These are phyloP conservation scores for Pseudogymnoascus sp. DNA, from an alignment of 2,329 filamentous ascomycete species.

Conservation along the genomic window DNA sequence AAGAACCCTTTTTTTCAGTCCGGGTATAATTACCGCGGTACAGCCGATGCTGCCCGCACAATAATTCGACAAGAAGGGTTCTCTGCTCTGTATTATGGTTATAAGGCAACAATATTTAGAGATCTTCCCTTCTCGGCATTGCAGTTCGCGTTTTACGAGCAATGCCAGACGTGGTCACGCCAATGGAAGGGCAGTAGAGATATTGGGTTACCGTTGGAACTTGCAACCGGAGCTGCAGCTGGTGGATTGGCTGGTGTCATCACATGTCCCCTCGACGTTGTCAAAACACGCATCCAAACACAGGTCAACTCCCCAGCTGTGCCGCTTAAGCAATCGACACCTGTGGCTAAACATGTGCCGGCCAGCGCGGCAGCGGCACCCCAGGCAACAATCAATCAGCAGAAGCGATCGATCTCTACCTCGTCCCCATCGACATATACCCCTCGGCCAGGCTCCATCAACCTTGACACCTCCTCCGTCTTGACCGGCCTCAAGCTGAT, in stretches of 20 bases:
- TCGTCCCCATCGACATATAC: constrained; percentile 81
- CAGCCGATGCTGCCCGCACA: constrained; percentile 72
- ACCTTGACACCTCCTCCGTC: constrained; percentile 83
- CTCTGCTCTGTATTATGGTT: constrained; percentile 86
- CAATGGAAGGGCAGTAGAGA: constrained; percentile 70
- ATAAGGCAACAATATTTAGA: constrained; percentile 87
- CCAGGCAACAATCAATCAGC: constrained; percentile 33
- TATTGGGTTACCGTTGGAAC: constrained; percentile 76
- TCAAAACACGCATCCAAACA: constrained; percentile 94
- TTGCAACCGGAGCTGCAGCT: constrained; percentile 79
- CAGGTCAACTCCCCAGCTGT: constrained; percentile 53
- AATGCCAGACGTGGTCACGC: constrained; percentile 76
- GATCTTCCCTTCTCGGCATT: constrained; percentile 93
- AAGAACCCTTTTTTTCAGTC: constrained; percentile 92
- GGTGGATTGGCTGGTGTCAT: constrained; percentile 89
- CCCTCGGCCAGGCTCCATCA: constrained; percentile 66
- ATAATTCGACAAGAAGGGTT: constrained; percentile 78
- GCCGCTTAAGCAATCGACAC: constrained; percentile 20
- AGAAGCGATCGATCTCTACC: constrained; percentile 74
- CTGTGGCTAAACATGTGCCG: constrained; percentile 19
- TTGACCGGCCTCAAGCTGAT: constrained; percentile 76
- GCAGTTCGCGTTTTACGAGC: constrained; percentile 97
- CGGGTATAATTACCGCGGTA: constrained; percentile 91
- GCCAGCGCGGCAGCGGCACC: constrained; percentile 24
- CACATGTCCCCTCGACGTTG: constrained; percentile 92